Conservation (phyloP, 345 rosid species). For the Barbarea vulgaris region DNA sequence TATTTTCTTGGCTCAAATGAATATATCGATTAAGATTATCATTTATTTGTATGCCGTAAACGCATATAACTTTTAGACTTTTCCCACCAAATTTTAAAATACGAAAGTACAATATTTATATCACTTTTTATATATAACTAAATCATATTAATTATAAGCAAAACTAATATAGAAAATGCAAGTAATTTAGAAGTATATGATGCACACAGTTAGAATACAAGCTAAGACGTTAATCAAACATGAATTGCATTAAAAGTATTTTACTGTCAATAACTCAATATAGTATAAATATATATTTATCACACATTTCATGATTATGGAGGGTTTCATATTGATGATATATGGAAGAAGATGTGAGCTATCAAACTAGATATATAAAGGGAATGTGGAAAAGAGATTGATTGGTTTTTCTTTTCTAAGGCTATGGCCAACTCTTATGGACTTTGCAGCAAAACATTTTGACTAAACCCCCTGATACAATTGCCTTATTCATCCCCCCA, state of each 20-base stretch:
- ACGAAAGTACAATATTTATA: background rate
- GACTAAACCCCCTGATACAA: slow-evolving; percentile 15
- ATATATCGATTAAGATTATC: background rate
- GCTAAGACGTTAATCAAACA: slow-evolving; percentile 5
- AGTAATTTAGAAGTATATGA: background rate
- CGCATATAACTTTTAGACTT: background rate
- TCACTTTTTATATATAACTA: background rate
- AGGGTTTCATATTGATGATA: slow-evolving; percentile 27
- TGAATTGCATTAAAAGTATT: background rate
- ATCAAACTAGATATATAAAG: slow-evolving; percentile 23
- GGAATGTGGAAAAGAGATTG: slow-evolving; percentile 30
- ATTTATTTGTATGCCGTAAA: background rate
- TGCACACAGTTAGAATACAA: background rate
- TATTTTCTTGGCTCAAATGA: slow-evolving; percentile 3
- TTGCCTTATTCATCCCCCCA: slow-evolving; percentile 19
- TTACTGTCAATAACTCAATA: background rate
- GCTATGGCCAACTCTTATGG: slow-evolving; percentile 37
- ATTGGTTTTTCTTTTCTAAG: slow-evolving; percentile 12
- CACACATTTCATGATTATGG: slow-evolving; percentile 17
- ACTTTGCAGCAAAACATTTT: slow-evolving; percentile 26
- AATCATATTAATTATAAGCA: background rate
- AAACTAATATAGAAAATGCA: background rate
- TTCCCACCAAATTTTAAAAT: background rate
- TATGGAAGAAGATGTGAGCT: slow-evolving; percentile 17
- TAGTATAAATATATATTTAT: background rate